Base-by-base conservation (phyloP, 257 asterid species). In the Craterostigma plantagineum region DNA sequence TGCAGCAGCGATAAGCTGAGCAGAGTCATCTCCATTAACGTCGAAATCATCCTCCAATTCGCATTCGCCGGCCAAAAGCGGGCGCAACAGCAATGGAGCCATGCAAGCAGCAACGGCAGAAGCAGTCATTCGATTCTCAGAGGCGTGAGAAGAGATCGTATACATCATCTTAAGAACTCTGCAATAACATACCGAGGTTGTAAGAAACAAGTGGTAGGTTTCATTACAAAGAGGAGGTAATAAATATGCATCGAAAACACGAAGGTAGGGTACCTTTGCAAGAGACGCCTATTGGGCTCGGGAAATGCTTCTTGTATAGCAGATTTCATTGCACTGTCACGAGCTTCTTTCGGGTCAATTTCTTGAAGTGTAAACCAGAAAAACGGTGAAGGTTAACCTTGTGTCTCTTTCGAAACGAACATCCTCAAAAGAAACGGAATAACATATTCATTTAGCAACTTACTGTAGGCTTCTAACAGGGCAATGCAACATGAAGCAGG, bases 401-500 rank as follows among this genome's bases (percentile, higher is more conserved):
- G 30, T 23, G 30, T 23, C 30, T n/a, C n/a, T n/a, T n/a, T n/a
- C n/a, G n/a, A n/a, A n/a, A n/a, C n/a, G n/a, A n/a, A n/a, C n/a
- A n/a, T n/a, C n/a, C n/a, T 23, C 30, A 23, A 23, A 2, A 6
- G 30, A 23, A 23, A 23, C 6, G 30, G 30, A 23, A 23, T 23
- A 23, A 23, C 30, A 23, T 23, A 23, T 23, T 23, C 30, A 23
- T 2, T n/a, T 6, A 23, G 30, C 30, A 54, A 63, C 84, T 63
- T 58, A 90, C 99, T 79, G 63, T 66, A 80, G 59, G 95, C 90
- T 63, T 90, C 99, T 72, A 90, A 63, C 70, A 90, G 63, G 13
- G 99, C 94, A 38, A 79, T 72, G 70, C 99, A 90, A 67, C 99
- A 83, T 46, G 99, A 77, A 36, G 87, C 95, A 52, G 99, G 99